A percentile compares a stretch with the other conserved stretches of the same genome.
Evolutionary conservation across 352 stramenopile species (phyloP).

Genomic region (Globisporangium paddicum): DNA sequence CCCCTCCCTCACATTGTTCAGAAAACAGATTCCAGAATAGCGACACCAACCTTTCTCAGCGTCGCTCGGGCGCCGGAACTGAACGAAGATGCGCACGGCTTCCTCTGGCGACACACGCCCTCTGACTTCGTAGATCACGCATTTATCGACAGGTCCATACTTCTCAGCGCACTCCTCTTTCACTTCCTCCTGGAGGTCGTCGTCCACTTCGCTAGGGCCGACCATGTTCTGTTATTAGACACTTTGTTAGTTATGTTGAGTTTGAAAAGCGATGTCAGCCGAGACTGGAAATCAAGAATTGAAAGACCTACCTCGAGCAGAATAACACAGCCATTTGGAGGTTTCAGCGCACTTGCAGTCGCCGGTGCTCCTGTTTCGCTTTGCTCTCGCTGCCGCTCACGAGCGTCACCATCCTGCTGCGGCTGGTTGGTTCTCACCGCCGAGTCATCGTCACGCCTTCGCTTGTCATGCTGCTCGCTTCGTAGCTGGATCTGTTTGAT

Average conservation of each 20-base stretch:
- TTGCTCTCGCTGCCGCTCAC: neutral
- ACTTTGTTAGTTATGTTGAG: too few relatives aligned
- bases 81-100: slow-evolving; percentile 87
- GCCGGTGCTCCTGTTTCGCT: neutral
- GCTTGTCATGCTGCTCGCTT: neutral
- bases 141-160: slow-evolving; percentile 78
- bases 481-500: neutral
- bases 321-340: slow-evolving; percentile 18
- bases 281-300: too few relatives aligned
- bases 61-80: slow-evolving; percentile 63
- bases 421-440: neutral
- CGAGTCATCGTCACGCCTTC: neutral
- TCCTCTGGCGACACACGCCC: slow-evolving; percentile 49
- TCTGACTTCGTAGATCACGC: slow-evolving; percentile 67
- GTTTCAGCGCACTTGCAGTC: neutral
- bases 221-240: slow-evolving; percentile 97
- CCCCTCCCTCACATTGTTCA: neutral
- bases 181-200: slow-evolving; percentile 84
- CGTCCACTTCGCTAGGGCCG: slow-evolving; percentile 84
- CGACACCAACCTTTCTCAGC: slow-evolving; percentile 68
- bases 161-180: slow-evolving; percentile 82
- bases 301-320: slow-evolving; percentile 25
- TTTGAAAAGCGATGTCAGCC: too few relatives aligned
- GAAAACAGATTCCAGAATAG: neutral
- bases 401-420: neutral